phyloP scores from a whole-genome alignment of 768 basidiomycete genomes.

The Pholiota conissans region DNA sequence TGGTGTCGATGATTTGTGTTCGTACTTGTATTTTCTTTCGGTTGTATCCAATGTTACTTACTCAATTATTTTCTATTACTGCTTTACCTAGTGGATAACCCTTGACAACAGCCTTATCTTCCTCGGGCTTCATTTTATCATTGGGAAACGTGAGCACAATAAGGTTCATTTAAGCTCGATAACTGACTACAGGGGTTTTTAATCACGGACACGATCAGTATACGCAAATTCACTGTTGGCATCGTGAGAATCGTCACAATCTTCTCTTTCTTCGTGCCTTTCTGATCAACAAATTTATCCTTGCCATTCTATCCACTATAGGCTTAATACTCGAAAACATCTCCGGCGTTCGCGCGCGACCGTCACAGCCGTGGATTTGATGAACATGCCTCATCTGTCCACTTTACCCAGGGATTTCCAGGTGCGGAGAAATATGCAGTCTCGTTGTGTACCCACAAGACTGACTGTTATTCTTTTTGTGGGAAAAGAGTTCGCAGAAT shows the following conservation, averaged over 20 bases:
- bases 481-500: not conserved
- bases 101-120: slow-evolving; percentile 43
- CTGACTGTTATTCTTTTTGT: not conserved
- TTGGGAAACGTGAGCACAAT: slow-evolving; percentile 38
- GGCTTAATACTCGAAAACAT: slow-evolving; percentile 15
- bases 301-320: not conserved
- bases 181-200: too few relatives aligned
- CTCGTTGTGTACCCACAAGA: not conserved
- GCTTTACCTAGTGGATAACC: slow-evolving; percentile 37
- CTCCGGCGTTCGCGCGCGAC: slow-evolving; percentile 4
- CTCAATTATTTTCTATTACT: not conserved
- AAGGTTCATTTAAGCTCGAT: not conserved
- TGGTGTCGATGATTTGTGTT: slow-evolving; percentile 47
- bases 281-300: not conserved
- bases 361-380: slow-evolving; percentile 3
- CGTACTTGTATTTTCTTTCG: slow-evolving; percentile 11
- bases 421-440: not conserved
- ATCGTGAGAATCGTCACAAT: slow-evolving; percentile 14
- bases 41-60: too few relatives aligned
- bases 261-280: not conserved
- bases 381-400: not conserved
- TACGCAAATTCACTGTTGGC: slow-evolving; percentile 49
- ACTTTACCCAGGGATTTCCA: not conserved
- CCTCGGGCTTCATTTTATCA: slow-evolving; percentile 46
- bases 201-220: slow-evolving; percentile 33